Percentiles rank a stretch among this genome's conserved stretches.
Conservation (phyloP, 2,329 filamentous ascomycete genomes). For the Mycosphaerella sp. region DNA sequence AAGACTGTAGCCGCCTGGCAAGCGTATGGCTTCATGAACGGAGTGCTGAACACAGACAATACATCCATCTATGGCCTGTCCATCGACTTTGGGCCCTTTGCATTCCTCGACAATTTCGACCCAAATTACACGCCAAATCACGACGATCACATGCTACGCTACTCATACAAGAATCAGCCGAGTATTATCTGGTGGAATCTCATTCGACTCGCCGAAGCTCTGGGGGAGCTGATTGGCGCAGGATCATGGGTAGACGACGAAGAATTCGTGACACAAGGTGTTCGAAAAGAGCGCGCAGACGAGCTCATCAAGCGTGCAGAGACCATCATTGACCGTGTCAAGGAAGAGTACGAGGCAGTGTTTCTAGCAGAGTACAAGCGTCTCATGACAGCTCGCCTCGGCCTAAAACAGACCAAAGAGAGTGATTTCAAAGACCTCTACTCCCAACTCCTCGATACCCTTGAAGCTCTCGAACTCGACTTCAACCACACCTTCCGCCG, state of each 20-base stretch:
- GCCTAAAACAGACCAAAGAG: conserved; percentile 62
- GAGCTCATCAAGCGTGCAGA: conserved; percentile 75
- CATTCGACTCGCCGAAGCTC: conserved; percentile 77
- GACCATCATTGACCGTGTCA: conserved; percentile 68
- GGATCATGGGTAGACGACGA: conserved; percentile 65
- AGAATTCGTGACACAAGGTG: conserved; percentile 64
- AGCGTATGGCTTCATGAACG: conserved; percentile 98
- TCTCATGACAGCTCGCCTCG: conserved; percentile 73
- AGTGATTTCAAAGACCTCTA: conserved; percentile 75
- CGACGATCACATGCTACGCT: conserved; percentile 80
- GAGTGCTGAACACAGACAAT: conserved; percentile 96
- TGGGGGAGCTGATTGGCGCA: conserved; percentile 82
- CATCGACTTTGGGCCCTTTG: conserved; percentile 94
- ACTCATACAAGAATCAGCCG: conserved; percentile 89
- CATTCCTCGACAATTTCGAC: conserved; percentile 96
- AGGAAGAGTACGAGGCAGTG: conserved; percentile 81
- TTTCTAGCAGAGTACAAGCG: conserved; percentile 87
- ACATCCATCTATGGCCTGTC: conserved; percentile 84
- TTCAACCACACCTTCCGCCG: conserved; percentile 92
- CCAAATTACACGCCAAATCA: conserved; percentile 94
- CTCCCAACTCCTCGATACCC: conserved; percentile 70
- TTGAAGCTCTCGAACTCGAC: conserved; percentile 78
- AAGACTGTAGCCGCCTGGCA: conserved; percentile 89
- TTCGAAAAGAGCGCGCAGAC: conserved; percentile 60
- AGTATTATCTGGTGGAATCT: conserved; percentile 99